These are phyloP conservation scores for Hibiscus trionum DNA, from an alignment of 345 rosid genomes.

Conservation along the genomic window DNA sequence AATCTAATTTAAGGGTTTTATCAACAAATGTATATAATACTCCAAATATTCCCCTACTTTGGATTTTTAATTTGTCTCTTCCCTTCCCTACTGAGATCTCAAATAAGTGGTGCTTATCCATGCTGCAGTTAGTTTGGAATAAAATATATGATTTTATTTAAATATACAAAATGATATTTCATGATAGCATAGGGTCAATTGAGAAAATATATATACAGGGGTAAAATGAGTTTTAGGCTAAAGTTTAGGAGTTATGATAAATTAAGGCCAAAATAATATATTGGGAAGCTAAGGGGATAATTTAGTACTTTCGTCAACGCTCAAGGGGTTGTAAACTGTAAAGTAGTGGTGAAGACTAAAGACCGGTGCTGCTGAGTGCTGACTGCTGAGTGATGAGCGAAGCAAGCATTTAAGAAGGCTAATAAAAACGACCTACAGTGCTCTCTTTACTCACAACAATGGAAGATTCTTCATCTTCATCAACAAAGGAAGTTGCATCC, in stretches of 20 bases:
- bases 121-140: no score
- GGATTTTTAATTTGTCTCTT: no score
- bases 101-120: background rate
- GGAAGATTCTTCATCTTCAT: slow-evolving; percentile 5
- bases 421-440: background rate
- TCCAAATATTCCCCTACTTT: background rate
- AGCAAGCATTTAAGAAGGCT: background rate
- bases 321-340: background rate
- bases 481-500: background rate
- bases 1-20: background rate
- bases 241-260: no score
- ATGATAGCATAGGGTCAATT: no score
- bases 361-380: background rate
- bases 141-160: no score
- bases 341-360: background rate
- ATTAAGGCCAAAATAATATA: no score
- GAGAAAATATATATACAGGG: no score
- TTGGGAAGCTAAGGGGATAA: background rate
- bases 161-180: no score
- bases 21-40: background rate
- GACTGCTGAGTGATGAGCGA: background rate
- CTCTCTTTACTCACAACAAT: background rate
- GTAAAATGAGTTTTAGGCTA: no score
- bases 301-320: background rate
- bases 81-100: background rate